Evolutionary conservation across 768 basidiomycete species (phyloP).

Genomic region (Butyriboletus loyo): DNA sequence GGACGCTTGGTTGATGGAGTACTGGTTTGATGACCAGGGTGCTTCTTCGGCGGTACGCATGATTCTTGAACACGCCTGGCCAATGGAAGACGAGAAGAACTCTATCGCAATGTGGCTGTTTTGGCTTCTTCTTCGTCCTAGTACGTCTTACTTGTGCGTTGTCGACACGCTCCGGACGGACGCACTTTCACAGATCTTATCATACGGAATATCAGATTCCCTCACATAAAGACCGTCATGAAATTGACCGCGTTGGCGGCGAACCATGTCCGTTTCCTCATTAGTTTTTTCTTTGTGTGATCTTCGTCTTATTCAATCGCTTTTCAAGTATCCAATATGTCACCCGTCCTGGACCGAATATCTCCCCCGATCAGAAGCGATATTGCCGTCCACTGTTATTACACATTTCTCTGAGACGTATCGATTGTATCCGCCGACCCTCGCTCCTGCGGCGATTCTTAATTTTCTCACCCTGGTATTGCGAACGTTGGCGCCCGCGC

Average conservation of each 20-base stretch:
- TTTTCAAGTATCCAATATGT: conserved; percentile 58
- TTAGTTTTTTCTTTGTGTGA: conserved; percentile 16
- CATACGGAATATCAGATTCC: conserved; percentile 38
- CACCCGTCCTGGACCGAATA: conserved; percentile 59
- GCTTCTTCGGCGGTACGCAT: conserved; percentile 47
- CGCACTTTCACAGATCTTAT: conserved; percentile 45
- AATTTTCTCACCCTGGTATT: conserved; percentile 57
- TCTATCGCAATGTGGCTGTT: conserved; percentile 76
- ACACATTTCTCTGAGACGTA: conserved; percentile 46
- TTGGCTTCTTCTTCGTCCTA: conserved; percentile 65
- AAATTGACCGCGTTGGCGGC: conserved; percentile 68
- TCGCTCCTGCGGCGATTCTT: conserved; percentile 70
- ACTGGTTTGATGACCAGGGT: conserved; percentile 61
- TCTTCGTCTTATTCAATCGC: conserved; percentile 3
- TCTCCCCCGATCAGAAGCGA: conserved; percentile 31
- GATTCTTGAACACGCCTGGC: conserved; percentile 54
- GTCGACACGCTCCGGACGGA: not conserved
- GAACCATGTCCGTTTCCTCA: conserved; percentile 44
- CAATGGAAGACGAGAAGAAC: conserved; percentile 46
- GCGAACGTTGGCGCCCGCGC: conserved; percentile 11
- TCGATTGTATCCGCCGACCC: conserved; percentile 53
- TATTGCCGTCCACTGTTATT: conserved; percentile 19
- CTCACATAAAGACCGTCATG: conserved; percentile 48
- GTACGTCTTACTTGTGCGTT: conserved; percentile 37
- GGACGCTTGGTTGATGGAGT: conserved; percentile 61